phyloP scores from a whole-genome alignment of 768 basidiomycete genomes.

The Leccinum subgranulosum region DNA sequence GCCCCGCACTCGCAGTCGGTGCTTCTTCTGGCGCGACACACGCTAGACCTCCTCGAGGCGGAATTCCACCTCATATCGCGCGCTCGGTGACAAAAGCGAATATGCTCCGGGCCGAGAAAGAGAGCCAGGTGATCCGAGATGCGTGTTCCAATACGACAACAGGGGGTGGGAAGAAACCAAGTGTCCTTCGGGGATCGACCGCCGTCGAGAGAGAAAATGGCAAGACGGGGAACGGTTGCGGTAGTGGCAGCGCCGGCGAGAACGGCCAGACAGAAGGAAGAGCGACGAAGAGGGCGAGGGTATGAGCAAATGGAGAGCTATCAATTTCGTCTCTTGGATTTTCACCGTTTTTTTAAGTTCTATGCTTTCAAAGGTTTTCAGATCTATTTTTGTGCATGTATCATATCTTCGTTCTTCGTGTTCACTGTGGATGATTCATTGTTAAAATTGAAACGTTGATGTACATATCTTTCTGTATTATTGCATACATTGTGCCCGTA shows the following conservation, averaged over 20 bases:
- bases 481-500: no score
- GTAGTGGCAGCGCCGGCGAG: constrained; percentile 54
- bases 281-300: constrained; percentile 13
- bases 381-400: neutral
- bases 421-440: neutral
- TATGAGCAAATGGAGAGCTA: constrained; percentile 1
- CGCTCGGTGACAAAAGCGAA: constrained; percentile 29
- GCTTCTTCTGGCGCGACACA: constrained; percentile 1
- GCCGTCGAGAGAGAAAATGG: neutral
- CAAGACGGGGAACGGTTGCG: neutral
- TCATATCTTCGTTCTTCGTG: constrained; percentile 13
- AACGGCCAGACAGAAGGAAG: constrained; percentile 58
- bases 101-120: constrained; percentile 23
- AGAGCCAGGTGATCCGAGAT: constrained; percentile 19
- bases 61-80: constrained; percentile 31
- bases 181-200: constrained; percentile 19
- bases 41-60: constrained; percentile 25
- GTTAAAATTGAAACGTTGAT: neutral
- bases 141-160: constrained; percentile 2
- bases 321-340: neutral
- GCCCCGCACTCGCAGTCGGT: neutral
- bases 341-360: neutral
- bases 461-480: neutral
- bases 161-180: constrained; percentile 20
- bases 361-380: constrained; percentile 8